Percentiles rank a stretch among this genome's conserved stretches.
phyloP scores from a whole-genome alignment of 306 rosid genomes.

The Quercus alba region DNA sequence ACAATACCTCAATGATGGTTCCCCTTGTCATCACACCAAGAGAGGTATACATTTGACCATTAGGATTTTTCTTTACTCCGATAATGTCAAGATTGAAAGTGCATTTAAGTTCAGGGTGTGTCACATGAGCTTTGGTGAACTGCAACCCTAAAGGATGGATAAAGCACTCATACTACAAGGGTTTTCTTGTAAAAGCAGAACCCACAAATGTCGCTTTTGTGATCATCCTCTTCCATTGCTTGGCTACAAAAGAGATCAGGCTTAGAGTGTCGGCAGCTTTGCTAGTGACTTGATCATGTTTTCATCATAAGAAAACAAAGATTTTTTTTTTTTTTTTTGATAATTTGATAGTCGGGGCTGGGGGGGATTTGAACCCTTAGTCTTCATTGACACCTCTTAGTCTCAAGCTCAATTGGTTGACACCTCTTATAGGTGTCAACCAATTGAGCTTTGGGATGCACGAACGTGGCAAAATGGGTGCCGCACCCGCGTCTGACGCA shows the following conservation, averaged over 20 bases:
- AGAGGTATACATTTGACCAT: slow-evolving; percentile 83
- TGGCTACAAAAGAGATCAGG: slow-evolving; percentile 45
- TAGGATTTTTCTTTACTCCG: slow-evolving; percentile 91
- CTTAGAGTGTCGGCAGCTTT: neutral
- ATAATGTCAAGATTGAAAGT: slow-evolving; percentile 87
- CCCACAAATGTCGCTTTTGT: slow-evolving; percentile 95
- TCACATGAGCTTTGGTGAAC: slow-evolving; percentile 88
- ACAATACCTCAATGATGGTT: slow-evolving; percentile 77
- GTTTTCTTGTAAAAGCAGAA: slow-evolving; percentile 84
- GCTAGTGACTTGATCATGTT: neutral
- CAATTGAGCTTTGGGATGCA: too few species aligned
- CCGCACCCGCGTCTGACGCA: fast-evolving
- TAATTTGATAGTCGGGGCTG: too few species aligned
- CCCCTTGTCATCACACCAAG: slow-evolving; percentile 90
- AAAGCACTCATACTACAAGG: slow-evolving; percentile 82
- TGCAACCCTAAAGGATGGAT: slow-evolving; percentile 81
- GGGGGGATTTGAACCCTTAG: too few species aligned
- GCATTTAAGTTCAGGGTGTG: slow-evolving; percentile 90
- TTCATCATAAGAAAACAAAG: neutral
- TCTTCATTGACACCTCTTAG: too few species aligned
- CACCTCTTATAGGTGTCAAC: too few species aligned
- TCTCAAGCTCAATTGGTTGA: too few species aligned
- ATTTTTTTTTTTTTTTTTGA: neutral
- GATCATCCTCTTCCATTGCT: slow-evolving; percentile 96
- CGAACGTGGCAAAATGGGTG: fast-evolving